Evolutionary conservation across 331 rosid genomes (phyloP).

Genomic region (Acacia pycnantha): DNA sequence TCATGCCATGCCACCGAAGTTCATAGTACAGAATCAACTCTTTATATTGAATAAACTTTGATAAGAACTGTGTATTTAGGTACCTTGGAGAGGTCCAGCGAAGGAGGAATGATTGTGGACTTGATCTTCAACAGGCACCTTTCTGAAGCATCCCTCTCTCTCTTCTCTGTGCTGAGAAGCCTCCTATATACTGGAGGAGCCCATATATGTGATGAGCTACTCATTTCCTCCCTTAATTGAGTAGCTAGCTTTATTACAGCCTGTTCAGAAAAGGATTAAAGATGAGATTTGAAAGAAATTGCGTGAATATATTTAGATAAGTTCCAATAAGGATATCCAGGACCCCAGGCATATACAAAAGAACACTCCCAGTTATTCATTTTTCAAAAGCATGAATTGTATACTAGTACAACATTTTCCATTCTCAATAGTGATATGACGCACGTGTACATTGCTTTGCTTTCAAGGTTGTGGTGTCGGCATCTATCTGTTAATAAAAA

Average conservation of each 20-base stretch:
- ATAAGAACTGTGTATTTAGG: constrained; percentile 13
- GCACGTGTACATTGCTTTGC: background rate
- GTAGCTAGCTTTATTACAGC: constrained; percentile 62
- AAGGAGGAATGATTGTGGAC: constrained; percentile 67
- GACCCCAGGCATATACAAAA: constrained; percentile 7
- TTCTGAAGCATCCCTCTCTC: constrained; percentile 80
- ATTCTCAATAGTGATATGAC: constrained; percentile 1
- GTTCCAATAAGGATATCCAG: background rate
- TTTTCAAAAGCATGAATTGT: background rate
- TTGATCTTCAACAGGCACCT: constrained; percentile 71
- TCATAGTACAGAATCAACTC: background rate
- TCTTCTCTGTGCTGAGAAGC: constrained; percentile 77
- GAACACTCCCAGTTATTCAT: background rate
- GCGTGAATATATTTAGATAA: background rate
- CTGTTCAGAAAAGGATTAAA: constrained; percentile 41
- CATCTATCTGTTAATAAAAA: background rate
- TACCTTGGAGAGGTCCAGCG: constrained; percentile 72
- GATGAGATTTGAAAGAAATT: constrained; percentile 12
- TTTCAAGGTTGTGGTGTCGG: constrained; percentile 8
- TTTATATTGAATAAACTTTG: background rate
- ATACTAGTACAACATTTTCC: background rate
- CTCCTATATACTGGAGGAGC: constrained; percentile 77
- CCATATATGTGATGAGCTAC: constrained; percentile 74
- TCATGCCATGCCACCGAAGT: constrained; percentile 3
- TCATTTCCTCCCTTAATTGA: constrained; percentile 57